Base-by-base conservation (phyloP, 768 basidiomycete species). In the Mycena epipterygia region DNA sequence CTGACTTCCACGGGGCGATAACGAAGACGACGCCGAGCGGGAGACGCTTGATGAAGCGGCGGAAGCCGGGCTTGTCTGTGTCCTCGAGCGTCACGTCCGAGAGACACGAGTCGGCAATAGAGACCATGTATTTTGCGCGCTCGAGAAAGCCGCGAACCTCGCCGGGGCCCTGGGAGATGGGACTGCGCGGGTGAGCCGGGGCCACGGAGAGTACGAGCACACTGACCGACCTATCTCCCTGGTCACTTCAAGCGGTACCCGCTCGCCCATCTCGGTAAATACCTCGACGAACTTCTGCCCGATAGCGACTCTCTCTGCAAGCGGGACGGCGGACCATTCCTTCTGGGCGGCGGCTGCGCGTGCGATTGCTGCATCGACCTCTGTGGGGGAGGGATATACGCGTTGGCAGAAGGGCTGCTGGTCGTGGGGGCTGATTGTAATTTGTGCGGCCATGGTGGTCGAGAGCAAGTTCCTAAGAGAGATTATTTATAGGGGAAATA, bases 1-100 rank as follows among this genome's bases (percentile, higher is more conserved):
- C 92, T 67, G 76, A 95, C 93, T 97, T 97, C 96, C 96, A 98
- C 2, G 96, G 95, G 0, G 94, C 90, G 72, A 99, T 92, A 56
- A 96, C 89, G 51, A 96, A 87, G 0, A 98, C 89, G 27, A 98
- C 92, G 11, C 98, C 98, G 0, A 97, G 80, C 0, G 98, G 95
- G 17, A 86, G 87, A 44, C 95, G 91, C 76, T 90, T 89, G 80
- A 99, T 96, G 78, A 87, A 95, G 52, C 96, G 87, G 73, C 86
- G 89, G 83, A 96, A 94, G 2, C 94, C 95, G 30, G 94, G 93
- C 56, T 91, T 90, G 79, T 96, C 93, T 7, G 92, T 93, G 56
- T 93, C 91, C 55, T 86, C 84, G 71, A 97, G 87, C 1, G 88
- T 80, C 37, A 96, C 87, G 69, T 97, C 95, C 12, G 88, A 86